A percentile compares a stretch with the other conserved stretches of the same genome.
Evolutionary conservation across 73 alveolate genomes (phyloP).

Genomic region (Paramecium biaurelia): DNA sequence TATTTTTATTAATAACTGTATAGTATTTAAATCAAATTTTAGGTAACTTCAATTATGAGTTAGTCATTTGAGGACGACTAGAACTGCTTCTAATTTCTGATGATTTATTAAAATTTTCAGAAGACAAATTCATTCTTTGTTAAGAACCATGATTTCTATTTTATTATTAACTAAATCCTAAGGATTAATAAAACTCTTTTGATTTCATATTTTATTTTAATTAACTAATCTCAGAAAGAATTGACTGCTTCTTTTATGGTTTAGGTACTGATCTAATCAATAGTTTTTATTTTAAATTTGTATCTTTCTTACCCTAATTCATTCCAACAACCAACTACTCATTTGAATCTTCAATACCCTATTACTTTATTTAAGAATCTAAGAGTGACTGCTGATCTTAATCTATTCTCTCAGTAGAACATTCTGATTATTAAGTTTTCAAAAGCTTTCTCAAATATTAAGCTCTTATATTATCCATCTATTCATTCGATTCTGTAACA

Average conservation of each 20-base stretch:
- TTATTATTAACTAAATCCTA: background rate
- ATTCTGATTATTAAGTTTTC: background rate
- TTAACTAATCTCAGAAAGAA: background rate
- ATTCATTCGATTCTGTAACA: background rate
- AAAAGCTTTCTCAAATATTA: background rate
- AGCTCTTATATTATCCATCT: background rate
- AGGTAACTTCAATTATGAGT: slow-evolving; percentile 9
- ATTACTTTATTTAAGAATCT: background rate
- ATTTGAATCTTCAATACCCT: background rate
- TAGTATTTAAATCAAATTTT: background rate
- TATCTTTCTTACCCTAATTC: background rate
- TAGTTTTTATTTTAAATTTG: background rate
- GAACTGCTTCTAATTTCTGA: slow-evolving; percentile 26
- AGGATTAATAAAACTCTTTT: background rate
- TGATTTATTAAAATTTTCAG: slow-evolving; percentile 32
- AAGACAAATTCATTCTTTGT: slow-evolving; percentile 7
- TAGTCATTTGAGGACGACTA: background rate
- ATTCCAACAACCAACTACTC: background rate
- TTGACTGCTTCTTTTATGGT: background rate
- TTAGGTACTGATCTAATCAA: slow-evolving; percentile 12
- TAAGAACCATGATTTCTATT: background rate
- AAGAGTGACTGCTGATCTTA: background rate
- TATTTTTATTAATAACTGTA: background rate
- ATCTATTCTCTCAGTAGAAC: background rate
- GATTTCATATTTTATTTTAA: slow-evolving; percentile 17